These are phyloP conservation scores for Boletus huronensis DNA, from an alignment of 768 basidiomycete species.

Conservation along the genomic window DNA sequence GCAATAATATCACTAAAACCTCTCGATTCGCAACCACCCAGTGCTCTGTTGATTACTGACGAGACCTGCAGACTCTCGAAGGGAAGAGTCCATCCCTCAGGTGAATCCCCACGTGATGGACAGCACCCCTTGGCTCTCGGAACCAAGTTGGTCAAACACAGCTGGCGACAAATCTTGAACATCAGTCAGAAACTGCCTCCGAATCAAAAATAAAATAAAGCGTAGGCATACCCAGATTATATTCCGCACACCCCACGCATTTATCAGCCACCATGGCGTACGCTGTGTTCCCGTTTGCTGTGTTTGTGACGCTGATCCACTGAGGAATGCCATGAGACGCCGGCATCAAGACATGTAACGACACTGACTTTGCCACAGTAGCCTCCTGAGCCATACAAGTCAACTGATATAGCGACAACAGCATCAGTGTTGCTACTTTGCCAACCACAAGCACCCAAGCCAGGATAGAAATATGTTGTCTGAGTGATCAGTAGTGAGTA, in stretches of 20 bases:
- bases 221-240: constrained; percentile 50
- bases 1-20: constrained; percentile 18
- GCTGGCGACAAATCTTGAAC: constrained; percentile 58
- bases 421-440: constrained; percentile 42
- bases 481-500: constrained; percentile 24
- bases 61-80: constrained; percentile 4
- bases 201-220: neutral
- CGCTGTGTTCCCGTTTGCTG: constrained; percentile 44
- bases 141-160: constrained; percentile 52
- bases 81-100: constrained; percentile 23
- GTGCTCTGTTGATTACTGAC: constrained; percentile 7
- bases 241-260: constrained; percentile 49
- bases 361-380: constrained; percentile 58
- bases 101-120: constrained; percentile 57
- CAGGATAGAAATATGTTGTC: constrained; percentile 62
- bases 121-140: constrained; percentile 47
- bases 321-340: constrained; percentile 24
- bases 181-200: neutral
- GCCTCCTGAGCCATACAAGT: constrained; percentile 47
- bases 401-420: constrained; percentile 57
- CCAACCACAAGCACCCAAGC: constrained; percentile 61
- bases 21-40: constrained; percentile 8
- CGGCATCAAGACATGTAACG: neutral
- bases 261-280: constrained; percentile 53
- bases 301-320: constrained; percentile 58